A percentile compares a stretch with the other conserved stretches of the same genome.
These are phyloP conservation scores for Carex littledalei DNA, from an alignment of 176 grass and related monocot genomes.

Conservation along the genomic window DNA sequence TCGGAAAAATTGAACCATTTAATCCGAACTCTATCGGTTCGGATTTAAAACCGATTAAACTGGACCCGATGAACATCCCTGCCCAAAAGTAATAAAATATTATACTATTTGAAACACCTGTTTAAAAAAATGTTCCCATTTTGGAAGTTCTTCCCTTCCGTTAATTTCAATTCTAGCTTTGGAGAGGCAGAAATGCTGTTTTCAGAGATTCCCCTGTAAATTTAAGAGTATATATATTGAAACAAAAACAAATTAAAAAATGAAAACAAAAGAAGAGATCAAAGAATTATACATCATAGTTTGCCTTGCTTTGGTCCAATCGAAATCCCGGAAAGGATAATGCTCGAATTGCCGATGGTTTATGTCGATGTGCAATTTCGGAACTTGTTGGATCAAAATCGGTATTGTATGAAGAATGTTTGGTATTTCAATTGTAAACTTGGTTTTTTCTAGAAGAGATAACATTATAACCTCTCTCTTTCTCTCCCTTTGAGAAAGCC, in stretches of 20 bases:
- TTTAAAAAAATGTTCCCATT: conserved; percentile 24
- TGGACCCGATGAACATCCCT: background rate
- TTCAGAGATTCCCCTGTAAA: conserved; percentile 25
- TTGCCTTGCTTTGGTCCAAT: conserved; percentile 9
- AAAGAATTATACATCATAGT: conserved; percentile 5
- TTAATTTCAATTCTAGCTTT: conserved; percentile 16
- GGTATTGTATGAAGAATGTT: conserved; percentile 16
- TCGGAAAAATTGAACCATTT: too few species aligned
- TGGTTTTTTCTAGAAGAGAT: conserved; percentile 1
- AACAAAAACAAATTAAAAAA: background rate
- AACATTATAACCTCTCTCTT: background rate
- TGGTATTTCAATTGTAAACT: conserved; percentile 14
- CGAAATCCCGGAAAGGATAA: background rate
- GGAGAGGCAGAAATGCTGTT: conserved; percentile 15
- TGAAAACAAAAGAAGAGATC: background rate
- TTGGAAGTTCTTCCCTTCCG: conserved; percentile 7
- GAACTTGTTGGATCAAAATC: conserved; percentile 6
- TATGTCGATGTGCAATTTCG: conserved; percentile 8
- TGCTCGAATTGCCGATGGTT: background rate
- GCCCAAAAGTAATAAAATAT: conserved; percentile 11
- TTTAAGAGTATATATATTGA: conserved; percentile 7
- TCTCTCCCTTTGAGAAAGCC: background rate
- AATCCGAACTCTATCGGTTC: too few species aligned
- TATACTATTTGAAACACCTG: conserved; percentile 12
- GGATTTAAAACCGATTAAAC: too few species aligned